Percentiles rank a stretch among this genome's conserved stretches.
Evolutionary conservation across 1,139 yeast genomes (phyloP).

Genomic region (Yamadazyma jaroonii): DNA sequence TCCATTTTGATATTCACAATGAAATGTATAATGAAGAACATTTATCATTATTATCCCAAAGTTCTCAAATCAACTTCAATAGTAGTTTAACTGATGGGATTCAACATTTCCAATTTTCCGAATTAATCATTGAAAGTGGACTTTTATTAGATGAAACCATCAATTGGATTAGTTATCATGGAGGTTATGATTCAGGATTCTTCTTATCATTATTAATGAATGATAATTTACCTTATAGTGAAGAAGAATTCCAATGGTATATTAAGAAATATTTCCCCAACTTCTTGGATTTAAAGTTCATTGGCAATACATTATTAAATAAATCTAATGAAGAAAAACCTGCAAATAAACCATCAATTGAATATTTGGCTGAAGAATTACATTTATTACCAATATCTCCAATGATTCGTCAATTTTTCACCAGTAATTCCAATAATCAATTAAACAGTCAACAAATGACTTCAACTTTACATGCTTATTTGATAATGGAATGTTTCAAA

Average conservation of each 20-base stretch:
- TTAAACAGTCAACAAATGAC: conserved; percentile 42
- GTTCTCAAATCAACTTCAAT: conserved; percentile 81
- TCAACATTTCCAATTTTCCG: conserved; percentile 77
- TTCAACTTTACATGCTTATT: conserved; percentile 49
- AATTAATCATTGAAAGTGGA: conserved; percentile 82
- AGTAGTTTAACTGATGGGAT: conserved; percentile 79
- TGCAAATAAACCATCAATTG: conserved; percentile 44
- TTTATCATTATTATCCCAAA: conserved; percentile 64
- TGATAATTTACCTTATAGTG: conserved; percentile 75
- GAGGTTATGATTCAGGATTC: conserved; percentile 94
- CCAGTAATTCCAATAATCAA: conserved; percentile 27
- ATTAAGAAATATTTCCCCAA: conserved; percentile 74
- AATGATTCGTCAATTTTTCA: conserved; percentile 48
- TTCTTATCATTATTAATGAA: conserved; percentile 75
- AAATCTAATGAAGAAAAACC: conserved; percentile 19
- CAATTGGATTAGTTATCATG: conserved; percentile 90
- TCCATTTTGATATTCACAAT: conserved; percentile 67
- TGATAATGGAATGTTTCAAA: conserved; percentile 57
- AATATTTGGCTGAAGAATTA: conserved; percentile 56
- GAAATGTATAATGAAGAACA: conserved; percentile 86
- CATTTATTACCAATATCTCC: conserved; percentile 52
- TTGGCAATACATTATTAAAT: conserved; percentile 54
- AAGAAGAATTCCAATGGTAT: conserved; percentile 75
- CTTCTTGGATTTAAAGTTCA: conserved; percentile 78
- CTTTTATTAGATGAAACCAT: conserved; percentile 68